Percentiles rank a stretch among this genome's conserved stretches.
Evolutionary conservation across 2,329 filamentous ascomycete species (phyloP).

Genomic region (Beauveria rudraprayagi): DNA sequence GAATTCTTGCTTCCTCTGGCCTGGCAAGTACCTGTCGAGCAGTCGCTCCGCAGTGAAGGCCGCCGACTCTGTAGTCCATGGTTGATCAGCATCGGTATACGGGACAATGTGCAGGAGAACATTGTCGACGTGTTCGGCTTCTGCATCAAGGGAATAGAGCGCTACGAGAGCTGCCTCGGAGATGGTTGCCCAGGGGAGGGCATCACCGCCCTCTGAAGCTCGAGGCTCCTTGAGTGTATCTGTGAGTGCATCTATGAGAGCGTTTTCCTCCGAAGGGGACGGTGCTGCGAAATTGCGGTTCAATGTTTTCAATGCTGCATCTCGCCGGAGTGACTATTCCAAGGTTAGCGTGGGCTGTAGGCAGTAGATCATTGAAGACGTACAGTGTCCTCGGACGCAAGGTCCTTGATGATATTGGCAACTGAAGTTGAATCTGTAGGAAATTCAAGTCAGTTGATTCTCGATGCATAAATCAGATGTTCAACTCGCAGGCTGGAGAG

Average conservation of each 20-base stretch:
- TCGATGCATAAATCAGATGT: background rate
- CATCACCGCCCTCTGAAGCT: background rate
- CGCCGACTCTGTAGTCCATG: slow-evolving; percentile 31
- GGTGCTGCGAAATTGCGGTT: background rate
- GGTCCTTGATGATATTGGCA: background rate
- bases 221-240: background rate
- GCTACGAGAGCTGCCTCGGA: slow-evolving; percentile 22
- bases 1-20: slow-evolving; percentile 24
- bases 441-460: background rate
- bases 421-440: background rate
- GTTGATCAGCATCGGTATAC: slow-evolving; percentile 23
- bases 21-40: slow-evolving; percentile 21
- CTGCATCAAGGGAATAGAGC: slow-evolving; percentile 19
- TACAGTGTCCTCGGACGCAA: background rate
- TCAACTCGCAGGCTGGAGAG: background rate
- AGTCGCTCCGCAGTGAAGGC: slow-evolving; percentile 24
- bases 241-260: background rate
- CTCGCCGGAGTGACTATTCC: background rate
- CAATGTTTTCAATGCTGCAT: background rate
- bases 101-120: slow-evolving; percentile 23
- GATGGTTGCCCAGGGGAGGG: slow-evolving; percentile 3
- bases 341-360: background rate
- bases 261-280: background rate
- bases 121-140: slow-evolving; percentile 10
- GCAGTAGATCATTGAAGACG: background rate